Evolutionary conservation across 768 basidiomycete species (phyloP).

Genomic region (Pisolithus marmoratus): DNA sequence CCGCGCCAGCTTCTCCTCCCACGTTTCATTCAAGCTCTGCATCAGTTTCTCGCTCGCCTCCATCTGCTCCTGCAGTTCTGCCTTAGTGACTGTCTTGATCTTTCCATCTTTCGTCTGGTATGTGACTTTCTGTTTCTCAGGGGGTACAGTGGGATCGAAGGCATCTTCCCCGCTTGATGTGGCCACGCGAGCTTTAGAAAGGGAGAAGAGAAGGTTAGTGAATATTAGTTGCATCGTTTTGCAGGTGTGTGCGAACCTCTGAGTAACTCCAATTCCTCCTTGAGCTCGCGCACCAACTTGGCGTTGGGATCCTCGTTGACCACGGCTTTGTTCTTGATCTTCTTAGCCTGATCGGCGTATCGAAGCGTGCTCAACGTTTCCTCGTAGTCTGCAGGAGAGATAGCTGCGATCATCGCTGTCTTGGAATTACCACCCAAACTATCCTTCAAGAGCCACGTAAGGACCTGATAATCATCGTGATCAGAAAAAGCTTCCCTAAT

Average conservation of each 20-base stretch:
- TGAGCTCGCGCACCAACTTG: constrained; percentile 96
- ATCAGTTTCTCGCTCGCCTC: constrained; percentile 93
- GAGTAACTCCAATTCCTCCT: constrained; percentile 93
- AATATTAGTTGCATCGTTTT: background rate
- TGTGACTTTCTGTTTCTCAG: constrained; percentile 92
- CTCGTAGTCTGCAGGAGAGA: constrained; percentile 97
- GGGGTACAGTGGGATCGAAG: constrained; percentile 85
- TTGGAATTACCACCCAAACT: constrained; percentile 95
- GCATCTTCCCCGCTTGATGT: constrained; percentile 62
- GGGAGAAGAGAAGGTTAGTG: background rate
- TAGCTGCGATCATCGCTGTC: constrained; percentile 99
- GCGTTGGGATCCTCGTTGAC: constrained; percentile 99
- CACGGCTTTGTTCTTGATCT: constrained; percentile 99
- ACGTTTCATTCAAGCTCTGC: constrained; percentile 89
- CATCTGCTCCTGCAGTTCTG: constrained; percentile 95
- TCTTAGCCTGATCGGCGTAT: constrained; percentile 98
- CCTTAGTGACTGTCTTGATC: constrained; percentile 93
- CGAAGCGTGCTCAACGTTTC: constrained; percentile 95
- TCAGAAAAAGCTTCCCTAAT: background rate
- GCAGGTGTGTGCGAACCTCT: constrained; percentile 48
- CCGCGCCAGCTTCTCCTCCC: constrained; percentile 89
- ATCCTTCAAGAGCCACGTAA: constrained; percentile 98
- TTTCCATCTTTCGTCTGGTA: constrained; percentile 91
- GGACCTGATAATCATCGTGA: constrained; percentile 47
- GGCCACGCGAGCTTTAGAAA: constrained; percentile 63